Evolutionary conservation across 108 stramenopile species (phyloP).

Genomic region (Fistulifera pelliculosa): DNA sequence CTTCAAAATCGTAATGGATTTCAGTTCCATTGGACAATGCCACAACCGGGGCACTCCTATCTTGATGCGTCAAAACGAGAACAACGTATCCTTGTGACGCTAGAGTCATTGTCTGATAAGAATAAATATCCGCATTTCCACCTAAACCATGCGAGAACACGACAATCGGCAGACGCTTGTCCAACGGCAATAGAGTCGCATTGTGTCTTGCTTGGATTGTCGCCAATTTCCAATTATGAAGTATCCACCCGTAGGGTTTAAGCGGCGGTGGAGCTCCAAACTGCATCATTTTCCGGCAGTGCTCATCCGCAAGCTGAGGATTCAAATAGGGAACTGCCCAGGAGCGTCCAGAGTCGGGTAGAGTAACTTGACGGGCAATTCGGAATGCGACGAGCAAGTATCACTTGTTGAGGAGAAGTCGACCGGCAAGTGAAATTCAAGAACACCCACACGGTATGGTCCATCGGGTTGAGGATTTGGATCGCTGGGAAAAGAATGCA

Average conservation of each 20-base stretch:
- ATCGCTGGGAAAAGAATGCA: conserved; percentile 42
- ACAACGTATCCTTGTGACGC: conserved; percentile 44
- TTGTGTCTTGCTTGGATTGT: conserved; percentile 4
- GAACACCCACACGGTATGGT: conserved; percentile 37
- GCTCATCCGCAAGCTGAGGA: conserved; percentile 12
- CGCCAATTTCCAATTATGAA: conserved; percentile 37
- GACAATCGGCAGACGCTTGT: conserved; percentile 27
- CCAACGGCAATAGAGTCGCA: conserved; percentile 6
- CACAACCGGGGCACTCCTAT: conserved; percentile 32
- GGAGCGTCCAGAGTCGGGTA: conserved; percentile 41
- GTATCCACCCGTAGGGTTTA: conserved; percentile 24
- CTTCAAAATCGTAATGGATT: conserved; percentile 10
- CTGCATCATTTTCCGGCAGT: conserved; percentile 34
- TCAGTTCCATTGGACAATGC: conserved; percentile 20
- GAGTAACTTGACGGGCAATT: conserved; percentile 33
- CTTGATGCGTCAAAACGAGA: conserved; percentile 36
- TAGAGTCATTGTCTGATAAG: conserved; percentile 35
- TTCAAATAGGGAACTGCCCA: conserved; percentile 16
- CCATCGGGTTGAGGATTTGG: conserved; percentile 22
- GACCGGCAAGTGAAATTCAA: conserved; percentile 36
- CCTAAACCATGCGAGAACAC: conserved; percentile 58
- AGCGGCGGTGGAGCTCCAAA: conserved; percentile 36
- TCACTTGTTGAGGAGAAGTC: not conserved
- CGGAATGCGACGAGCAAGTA: conserved; percentile 6
- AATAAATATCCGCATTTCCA: conserved; percentile 37